A percentile compares a stretch with the other conserved stretches of the same genome.
Conservation (phyloP, 2,329 filamentous ascomycete genomes). For the Paraconiothyrium brasiliense region DNA sequence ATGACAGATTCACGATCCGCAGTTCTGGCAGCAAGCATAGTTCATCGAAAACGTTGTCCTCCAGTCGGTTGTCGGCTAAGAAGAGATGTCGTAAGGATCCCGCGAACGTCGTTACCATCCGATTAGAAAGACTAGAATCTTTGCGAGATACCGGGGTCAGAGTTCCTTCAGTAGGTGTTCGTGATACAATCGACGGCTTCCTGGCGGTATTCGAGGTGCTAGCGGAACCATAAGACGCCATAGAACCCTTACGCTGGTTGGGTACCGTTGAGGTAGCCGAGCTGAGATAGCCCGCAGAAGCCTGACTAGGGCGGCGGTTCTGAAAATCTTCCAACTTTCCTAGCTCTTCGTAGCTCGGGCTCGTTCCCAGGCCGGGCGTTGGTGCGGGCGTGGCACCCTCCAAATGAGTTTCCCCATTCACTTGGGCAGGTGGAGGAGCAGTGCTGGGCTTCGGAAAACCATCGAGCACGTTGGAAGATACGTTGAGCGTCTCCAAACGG, state of each 20-base stretch:
- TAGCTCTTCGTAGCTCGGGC: constrained; percentile 81
- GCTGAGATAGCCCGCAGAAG: constrained; percentile 78
- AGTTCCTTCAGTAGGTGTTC: constrained; percentile 67
- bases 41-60: constrained; percentile 95
- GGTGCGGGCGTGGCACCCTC: constrained; percentile 56
- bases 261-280: constrained; percentile 76
- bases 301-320: constrained; percentile 81
- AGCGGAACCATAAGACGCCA: constrained; percentile 76
- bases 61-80: constrained; percentile 91
- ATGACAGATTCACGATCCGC: constrained; percentile 89
- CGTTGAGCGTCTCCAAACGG: constrained; percentile 88
- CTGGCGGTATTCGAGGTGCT: constrained; percentile 54
- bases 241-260: constrained; percentile 78
- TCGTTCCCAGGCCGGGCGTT: constrained; percentile 56
- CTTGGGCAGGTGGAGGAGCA: constrained; percentile 69
- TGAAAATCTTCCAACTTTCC: constrained; percentile 70
- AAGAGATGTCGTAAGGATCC: constrained; percentile 84
- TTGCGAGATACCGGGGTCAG: constrained; percentile 73
- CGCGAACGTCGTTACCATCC: constrained; percentile 86
- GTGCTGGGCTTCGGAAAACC: constrained; percentile 85
- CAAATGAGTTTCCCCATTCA: constrained; percentile 44
- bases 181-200: constrained; percentile 84
- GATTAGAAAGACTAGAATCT: constrained; percentile 85
- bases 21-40: constrained; percentile 83
- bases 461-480: constrained; percentile 92